Conservation (phyloP, 192 early-diverging fungal genomes). For the Rhizophagus clarus region DNA sequence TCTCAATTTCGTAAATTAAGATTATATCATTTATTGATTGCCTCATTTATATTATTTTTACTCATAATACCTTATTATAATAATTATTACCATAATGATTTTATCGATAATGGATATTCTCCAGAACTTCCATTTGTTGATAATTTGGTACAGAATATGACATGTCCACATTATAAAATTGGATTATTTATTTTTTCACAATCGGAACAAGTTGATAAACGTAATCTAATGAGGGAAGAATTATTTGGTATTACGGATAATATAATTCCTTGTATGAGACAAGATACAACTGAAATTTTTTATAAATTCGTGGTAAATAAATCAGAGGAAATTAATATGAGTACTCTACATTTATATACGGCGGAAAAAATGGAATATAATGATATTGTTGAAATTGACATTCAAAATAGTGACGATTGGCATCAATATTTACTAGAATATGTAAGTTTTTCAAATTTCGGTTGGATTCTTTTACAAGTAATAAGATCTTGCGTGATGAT, state of each 20-base stretch:
- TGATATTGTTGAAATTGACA: slow-evolving; percentile 41
- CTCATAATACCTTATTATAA: not conserved
- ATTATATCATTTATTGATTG: not conserved
- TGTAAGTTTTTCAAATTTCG: no score
- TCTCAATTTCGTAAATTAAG: not conserved
- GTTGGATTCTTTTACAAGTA: no score
- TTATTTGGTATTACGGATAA: slow-evolving; percentile 62
- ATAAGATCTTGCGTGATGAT: no score
- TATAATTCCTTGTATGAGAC: slow-evolving; percentile 51
- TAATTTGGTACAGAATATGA: not conserved
- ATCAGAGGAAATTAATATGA: not conserved
- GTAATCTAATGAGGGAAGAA: slow-evolving; percentile 50
- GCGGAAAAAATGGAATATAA: slow-evolving; percentile 57
- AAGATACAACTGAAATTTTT: slow-evolving; percentile 40
- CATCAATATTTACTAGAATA: slow-evolving; percentile 29
- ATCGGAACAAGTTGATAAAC: slow-evolving; percentile 41
- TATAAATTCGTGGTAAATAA: slow-evolving; percentile 50
- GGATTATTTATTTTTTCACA: slow-evolving; percentile 54
- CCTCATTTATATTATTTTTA: not conserved
- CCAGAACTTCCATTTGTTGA: not conserved
- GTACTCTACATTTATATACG: slow-evolving; percentile 35
- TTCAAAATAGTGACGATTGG: slow-evolving; percentile 13
- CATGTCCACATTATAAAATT: slow-evolving; percentile 40
- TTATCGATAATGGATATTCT: no score
- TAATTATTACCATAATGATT: no score